phyloP scores from a whole-genome alignment of 805 yeast genomes.

The Dipodascus albidus region DNA sequence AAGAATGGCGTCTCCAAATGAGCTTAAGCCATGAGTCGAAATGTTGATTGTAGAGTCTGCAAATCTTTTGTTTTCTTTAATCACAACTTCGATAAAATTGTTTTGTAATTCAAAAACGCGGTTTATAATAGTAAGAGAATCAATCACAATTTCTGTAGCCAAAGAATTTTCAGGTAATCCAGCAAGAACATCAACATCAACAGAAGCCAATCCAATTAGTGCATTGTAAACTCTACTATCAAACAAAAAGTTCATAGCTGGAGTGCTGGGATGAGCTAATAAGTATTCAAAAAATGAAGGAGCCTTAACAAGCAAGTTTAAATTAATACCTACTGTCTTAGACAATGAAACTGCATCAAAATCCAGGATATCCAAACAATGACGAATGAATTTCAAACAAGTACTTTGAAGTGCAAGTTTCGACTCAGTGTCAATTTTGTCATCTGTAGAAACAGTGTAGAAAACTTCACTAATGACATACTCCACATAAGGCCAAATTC shows the following conservation, averaged over 20 bases:
- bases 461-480: constrained; percentile 59
- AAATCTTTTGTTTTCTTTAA: constrained; percentile 22
- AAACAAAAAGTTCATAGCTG: constrained; percentile 50
- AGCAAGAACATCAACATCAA: constrained; percentile 48
- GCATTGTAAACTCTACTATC: constrained; percentile 44
- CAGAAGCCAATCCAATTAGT: constrained; percentile 43
- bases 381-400: constrained; percentile 40
- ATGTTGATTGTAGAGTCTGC: constrained; percentile 14
- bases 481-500: constrained; percentile 73
- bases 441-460: constrained; percentile 34
- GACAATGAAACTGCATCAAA: constrained; percentile 41
- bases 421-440: constrained; percentile 28
- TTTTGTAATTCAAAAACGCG: constrained; percentile 34
- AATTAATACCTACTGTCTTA: constrained; percentile 37
- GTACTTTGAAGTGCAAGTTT: constrained; percentile 39
- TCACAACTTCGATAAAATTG: constrained; percentile 42
- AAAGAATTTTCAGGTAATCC: constrained; percentile 28
- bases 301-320: constrained; percentile 37
- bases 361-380: constrained; percentile 39
- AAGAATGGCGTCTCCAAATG: constrained; percentile 62
- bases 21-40: constrained; percentile 49
- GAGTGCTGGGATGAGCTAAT: constrained; percentile 59
- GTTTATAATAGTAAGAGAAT: constrained; percentile 12
- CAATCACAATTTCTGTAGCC: constrained; percentile 25
- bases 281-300: constrained; percentile 38